These are phyloP conservation scores for Phascolomyces articulosus DNA, from an alignment of 371 early-diverging fungal species.

Conservation along the genomic window DNA sequence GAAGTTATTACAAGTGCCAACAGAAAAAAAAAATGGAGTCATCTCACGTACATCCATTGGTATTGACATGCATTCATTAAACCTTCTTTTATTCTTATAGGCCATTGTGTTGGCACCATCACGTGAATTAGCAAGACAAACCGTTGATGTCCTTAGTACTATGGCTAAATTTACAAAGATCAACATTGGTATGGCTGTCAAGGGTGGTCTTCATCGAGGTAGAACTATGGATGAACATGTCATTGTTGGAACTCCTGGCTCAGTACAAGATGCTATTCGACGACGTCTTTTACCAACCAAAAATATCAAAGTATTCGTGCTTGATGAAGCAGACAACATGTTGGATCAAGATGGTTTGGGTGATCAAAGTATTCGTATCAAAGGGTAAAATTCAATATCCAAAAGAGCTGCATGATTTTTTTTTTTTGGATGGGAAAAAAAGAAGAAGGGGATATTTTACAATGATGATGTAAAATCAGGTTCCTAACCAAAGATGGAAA, in stretches of 20 bases:
- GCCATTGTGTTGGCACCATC: slow-evolving; percentile 96
- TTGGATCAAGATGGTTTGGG: slow-evolving; percentile 87
- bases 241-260: slow-evolving; percentile 98
- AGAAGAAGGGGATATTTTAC: no score
- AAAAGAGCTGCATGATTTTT: no score
- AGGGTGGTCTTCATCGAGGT: slow-evolving; percentile 59
- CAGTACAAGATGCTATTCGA: slow-evolving; percentile 76
- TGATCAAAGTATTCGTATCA: slow-evolving; percentile 83
- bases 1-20: not conserved
- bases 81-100: not conserved
- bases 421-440: not conserved
- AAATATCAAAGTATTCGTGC: slow-evolving; percentile 76
- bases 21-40: no score
- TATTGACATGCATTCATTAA: no score
- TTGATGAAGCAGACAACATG: slow-evolving; percentile 98
- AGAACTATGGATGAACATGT: slow-evolving; percentile 76
- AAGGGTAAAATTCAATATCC: slow-evolving; percentile 53
- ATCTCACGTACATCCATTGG: no score
- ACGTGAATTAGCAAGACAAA: slow-evolving; percentile 98
- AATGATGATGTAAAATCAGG: no score
- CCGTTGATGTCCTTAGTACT: slow-evolving; percentile 84
- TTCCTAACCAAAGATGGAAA: slow-evolving; percentile 73
- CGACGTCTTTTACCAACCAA: slow-evolving; percentile 59
- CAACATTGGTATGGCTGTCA: slow-evolving; percentile 76
- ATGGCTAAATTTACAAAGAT: slow-evolving; percentile 90